Evolutionary conservation across 768 basidiomycete genomes (phyloP).

Genomic region (Termitomyces sp.): DNA sequence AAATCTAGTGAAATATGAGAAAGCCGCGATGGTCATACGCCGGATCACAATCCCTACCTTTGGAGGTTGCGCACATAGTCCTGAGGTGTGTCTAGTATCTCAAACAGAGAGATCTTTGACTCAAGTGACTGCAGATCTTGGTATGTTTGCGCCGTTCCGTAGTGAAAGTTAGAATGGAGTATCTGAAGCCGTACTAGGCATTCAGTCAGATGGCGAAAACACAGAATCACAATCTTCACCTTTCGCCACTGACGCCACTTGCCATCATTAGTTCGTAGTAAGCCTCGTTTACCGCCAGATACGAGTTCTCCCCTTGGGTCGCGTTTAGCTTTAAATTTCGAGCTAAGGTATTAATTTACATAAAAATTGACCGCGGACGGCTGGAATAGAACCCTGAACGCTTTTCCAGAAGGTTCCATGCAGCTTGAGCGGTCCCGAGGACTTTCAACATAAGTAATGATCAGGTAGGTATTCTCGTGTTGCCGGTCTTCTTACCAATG

Average conservation of each 20-base stretch:
- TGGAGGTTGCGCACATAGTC: conserved; percentile 37
- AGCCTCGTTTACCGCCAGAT: conserved; percentile 40
- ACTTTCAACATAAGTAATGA: conserved; percentile 21
- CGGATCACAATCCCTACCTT: conserved; percentile 19
- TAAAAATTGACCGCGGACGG: conserved; percentile 43
- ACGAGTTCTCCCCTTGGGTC: conserved; percentile 37
- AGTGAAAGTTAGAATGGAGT: conserved; percentile 40
- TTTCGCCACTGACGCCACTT: conserved; percentile 45
- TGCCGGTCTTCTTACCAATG: conserved; percentile 26
- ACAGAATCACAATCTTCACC: conserved; percentile 17
- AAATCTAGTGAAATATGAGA: conserved; percentile 23
- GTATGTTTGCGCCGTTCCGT: conserved; percentile 37
- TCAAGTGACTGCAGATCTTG: conserved; percentile 44
- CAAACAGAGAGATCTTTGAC: conserved; percentile 38
- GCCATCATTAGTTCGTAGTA: conserved; percentile 41
- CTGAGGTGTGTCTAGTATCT: conserved; percentile 35
- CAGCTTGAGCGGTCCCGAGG: conserved; percentile 40
- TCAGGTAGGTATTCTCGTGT: background rate
- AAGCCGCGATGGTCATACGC: background rate
- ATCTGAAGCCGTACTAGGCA: conserved; percentile 22
- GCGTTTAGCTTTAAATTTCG: background rate
- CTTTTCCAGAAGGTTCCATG: conserved; percentile 45
- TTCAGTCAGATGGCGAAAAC: background rate
- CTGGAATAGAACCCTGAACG: conserved; percentile 44
- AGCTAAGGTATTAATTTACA: conserved; percentile 16